These are phyloP conservation scores for Pugionium cornutum DNA, from an alignment of 345 rosid genomes.

Conservation along the genomic window DNA sequence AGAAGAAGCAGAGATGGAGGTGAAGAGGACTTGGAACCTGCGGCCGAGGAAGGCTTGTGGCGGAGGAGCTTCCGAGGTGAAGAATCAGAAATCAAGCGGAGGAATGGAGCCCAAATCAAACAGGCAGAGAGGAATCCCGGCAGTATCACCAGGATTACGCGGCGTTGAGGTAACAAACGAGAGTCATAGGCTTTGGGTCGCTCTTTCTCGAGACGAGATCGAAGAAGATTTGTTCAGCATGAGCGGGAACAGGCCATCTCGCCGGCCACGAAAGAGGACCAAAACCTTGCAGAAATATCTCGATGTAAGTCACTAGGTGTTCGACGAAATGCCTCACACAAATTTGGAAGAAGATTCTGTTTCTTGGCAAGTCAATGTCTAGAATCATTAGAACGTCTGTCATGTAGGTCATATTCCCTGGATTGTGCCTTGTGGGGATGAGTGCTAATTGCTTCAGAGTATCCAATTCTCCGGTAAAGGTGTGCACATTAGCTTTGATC, in stretches of 20 bases:
- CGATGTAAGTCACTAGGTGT: constrained; percentile 56
- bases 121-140: constrained; percentile 68
- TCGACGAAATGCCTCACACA: constrained; percentile 34
- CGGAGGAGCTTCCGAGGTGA: constrained; percentile 29
- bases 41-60: constrained; percentile 58
- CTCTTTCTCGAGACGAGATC: constrained; percentile 81
- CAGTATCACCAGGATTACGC: constrained; percentile 47
- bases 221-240: constrained; percentile 87
- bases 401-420: constrained; percentile 71
- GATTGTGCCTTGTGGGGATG: constrained; percentile 77
- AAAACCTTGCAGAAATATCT: constrained; percentile 74
- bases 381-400: background rate
- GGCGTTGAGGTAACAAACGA: constrained; percentile 54
- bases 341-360: background rate
- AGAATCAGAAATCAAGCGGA: constrained; percentile 38
- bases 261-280: constrained; percentile 76
- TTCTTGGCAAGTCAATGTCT: background rate
- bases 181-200: constrained; percentile 68
- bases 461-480: constrained; percentile 66
- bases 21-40: constrained; percentile 72
- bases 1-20: constrained; percentile 42
- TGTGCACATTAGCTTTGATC: constrained; percentile 20
- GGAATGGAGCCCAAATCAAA: constrained; percentile 56
- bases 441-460: constrained; percentile 71
- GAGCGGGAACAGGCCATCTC: constrained; percentile 80